Base-by-base conservation (phyloP, 2,329 filamentous ascomycete species). In the Camptophora hylomeconis region DNA sequence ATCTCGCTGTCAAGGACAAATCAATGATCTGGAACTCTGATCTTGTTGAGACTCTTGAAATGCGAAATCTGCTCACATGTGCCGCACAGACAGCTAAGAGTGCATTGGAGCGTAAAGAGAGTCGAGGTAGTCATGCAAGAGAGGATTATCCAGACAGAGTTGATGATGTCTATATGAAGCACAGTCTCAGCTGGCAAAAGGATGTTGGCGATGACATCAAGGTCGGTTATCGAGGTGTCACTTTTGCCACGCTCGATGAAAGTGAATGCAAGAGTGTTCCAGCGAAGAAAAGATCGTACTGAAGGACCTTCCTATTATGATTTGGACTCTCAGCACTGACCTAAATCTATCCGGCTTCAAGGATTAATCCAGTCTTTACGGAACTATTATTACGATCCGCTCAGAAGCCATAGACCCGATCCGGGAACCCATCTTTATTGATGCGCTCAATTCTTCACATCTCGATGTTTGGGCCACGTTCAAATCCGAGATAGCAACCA, bases 1-100 rank as follows among this genome's bases (percentile, higher is more conserved):
- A 92, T 47, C 75, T 92, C 42, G 80, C 81, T 50, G 89, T 80
- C 60, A 87, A 89, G 69, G 83, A 93, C 58, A 77, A 83, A 56
- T 84, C 79, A 66, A 89, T 92, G 81, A 92, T 92, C 63, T 93
- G 83, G 84, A 93, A 93, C 72, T 82, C 79, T 11, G 83, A 92
- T 51, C 72, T 93, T 14, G 80, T 92, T 29, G 83, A 93, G 68
- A 87, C 32, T 2, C 70, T 92, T 26, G 83, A 92, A 63, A 65
- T 92, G 51, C 70, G 82, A 48, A 92, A 92, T 56, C 59, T 92
- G 48, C 63, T 92, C 48, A 92, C 83, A 41, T 92, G 83, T 70
- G 82, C 81, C 64, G 35, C 39, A 14, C 83, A 92, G 71, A 92
- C 83, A 21, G 83, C 83, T 38, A 71, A 74, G 46, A 68, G 80